phyloP scores from a whole-genome alignment of 768 basidiomycete genomes.

The Tylopilus sp. region DNA sequence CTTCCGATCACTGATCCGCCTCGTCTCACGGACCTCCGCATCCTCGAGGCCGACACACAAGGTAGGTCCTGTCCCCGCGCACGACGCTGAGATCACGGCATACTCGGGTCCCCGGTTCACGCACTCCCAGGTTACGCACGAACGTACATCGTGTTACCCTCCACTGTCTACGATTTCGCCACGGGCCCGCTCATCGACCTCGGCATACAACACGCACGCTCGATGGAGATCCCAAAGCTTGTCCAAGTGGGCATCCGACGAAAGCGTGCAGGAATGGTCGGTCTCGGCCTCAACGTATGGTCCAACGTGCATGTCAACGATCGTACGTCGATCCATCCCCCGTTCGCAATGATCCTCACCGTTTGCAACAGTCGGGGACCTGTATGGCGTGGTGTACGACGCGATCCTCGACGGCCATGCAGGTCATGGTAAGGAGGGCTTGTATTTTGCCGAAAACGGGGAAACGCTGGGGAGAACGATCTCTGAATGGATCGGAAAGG shows the following conservation, averaged over 20 bases:
- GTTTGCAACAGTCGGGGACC: neutral
- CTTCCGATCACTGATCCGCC: neutral
- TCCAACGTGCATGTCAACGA: conserved; percentile 56
- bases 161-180: conserved; percentile 29
- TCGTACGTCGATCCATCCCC: neutral
- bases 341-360: neutral
- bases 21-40: neutral
- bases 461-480: neutral
- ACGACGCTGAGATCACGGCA: too few relatives aligned
- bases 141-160: neutral
- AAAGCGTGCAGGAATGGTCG: conserved; percentile 51
- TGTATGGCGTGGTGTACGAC: neutral
- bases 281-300: conserved; percentile 57
- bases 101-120: too few relatives aligned
- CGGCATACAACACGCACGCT: conserved; percentile 42
- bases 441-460: neutral
- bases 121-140: neutral
- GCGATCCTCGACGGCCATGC: neutral
- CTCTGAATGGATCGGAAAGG: neutral
- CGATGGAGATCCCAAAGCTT: conserved; percentile 50
- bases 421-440: neutral
- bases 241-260: conserved; percentile 44
- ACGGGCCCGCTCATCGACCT: conserved; percentile 33
- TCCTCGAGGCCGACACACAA: neutral
- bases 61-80: too few relatives aligned